Conservation (phyloP, 345 rosid species). For the Sonneratia caseolaris region DNA sequence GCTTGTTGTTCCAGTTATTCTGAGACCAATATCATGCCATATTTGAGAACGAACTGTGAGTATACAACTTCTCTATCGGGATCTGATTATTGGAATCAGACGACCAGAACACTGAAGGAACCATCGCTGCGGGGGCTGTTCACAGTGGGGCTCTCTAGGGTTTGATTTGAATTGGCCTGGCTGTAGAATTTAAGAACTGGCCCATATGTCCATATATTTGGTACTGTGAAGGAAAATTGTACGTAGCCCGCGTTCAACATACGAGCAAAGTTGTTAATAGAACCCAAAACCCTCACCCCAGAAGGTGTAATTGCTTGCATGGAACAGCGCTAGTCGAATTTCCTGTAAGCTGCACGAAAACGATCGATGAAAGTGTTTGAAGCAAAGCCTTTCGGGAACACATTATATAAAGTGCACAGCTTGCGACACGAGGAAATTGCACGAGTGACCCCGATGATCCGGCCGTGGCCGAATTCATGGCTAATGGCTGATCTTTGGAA, state of each 20-base stretch:
- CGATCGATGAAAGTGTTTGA: no score
- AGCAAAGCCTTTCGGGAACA: no score
- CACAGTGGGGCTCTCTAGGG: neutral
- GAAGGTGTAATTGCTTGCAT: no score
- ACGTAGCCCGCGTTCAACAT: neutral
- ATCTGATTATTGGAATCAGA: neutral
- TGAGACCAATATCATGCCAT: conserved; percentile 13
- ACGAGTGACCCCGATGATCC: no score
- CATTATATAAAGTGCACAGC: no score
- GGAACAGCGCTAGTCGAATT: no score
- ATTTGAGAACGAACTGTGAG: neutral
- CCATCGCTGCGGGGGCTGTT: neutral
- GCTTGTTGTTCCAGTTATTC: conserved; percentile 90
- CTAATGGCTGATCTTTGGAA: no score
- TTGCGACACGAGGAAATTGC: no score
- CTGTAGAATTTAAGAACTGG: neutral
- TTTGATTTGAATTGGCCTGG: neutral
- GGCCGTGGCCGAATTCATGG: no score
- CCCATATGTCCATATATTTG: neutral
- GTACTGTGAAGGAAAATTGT: neutral
- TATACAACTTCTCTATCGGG: neutral
- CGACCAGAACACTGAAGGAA: neutral
- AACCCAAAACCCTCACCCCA: no score
- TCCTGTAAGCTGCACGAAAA: no score
- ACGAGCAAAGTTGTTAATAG: neutral